These are phyloP conservation scores for Chlamydomonas reinhardtii DNA, from an alignment of 163 green algal species.

Conservation along the genomic window DNA sequence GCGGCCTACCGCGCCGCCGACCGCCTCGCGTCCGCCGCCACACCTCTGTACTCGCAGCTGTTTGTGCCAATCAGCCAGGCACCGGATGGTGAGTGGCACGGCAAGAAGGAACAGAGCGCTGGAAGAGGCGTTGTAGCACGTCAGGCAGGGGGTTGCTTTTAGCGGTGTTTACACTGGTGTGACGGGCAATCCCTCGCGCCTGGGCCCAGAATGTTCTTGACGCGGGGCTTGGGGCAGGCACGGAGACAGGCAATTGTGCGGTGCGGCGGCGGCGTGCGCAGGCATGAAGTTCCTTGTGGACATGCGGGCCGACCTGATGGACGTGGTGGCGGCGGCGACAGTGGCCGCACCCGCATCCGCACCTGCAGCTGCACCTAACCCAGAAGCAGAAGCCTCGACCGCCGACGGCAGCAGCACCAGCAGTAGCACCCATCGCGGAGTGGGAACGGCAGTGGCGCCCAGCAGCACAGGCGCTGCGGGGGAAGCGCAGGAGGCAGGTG, in stretches of 20 bases:
- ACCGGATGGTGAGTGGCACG: not conserved
- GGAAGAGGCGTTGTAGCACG: not conserved
- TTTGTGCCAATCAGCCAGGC: conserved; percentile 49
- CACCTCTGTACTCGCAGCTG: conserved; percentile 40
- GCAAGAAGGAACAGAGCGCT: not conserved
- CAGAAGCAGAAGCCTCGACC: too few relatives aligned
- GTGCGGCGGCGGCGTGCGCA: not conserved
- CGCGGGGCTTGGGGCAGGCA: too few relatives aligned
- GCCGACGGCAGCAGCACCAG: too few relatives aligned
- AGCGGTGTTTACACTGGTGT: too few relatives aligned
- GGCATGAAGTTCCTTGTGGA: conserved; percentile 51
- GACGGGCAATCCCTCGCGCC: too few relatives aligned
- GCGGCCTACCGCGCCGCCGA: conserved; percentile 23
- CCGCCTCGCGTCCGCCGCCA: not conserved
- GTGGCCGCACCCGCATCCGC: not conserved
- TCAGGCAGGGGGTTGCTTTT: not conserved
- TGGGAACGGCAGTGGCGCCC: too few relatives aligned
- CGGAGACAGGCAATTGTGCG: too few relatives aligned
- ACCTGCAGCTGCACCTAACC: too few relatives aligned
- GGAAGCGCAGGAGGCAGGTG: too few relatives aligned
- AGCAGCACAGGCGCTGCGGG: too few relatives aligned
- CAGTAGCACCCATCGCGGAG: not conserved
- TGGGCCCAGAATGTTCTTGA: not conserved
- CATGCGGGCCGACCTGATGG: conserved; percentile 34
- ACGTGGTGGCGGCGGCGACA: not conserved